These are phyloP conservation scores for Triangularia setosa DNA, from an alignment of 2,329 filamentous ascomycete genomes.

Conservation along the genomic window DNA sequence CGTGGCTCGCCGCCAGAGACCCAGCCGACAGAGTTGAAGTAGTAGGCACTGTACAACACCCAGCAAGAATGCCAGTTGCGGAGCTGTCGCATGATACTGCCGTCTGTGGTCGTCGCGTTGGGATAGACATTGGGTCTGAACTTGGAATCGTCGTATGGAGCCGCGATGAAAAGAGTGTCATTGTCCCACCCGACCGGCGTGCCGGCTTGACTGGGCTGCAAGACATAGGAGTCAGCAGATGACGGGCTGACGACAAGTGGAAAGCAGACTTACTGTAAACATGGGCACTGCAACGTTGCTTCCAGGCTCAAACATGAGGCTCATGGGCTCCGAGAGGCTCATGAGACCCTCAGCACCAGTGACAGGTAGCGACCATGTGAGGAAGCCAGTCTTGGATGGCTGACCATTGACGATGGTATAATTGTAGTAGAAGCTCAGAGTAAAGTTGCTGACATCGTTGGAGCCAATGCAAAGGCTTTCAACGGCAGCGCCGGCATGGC, in stretches of 20 bases:
- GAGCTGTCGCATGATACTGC: not conserved
- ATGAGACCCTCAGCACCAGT: not conserved
- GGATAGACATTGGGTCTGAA: constrained; percentile 11
- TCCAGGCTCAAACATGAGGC: constrained; percentile 6
- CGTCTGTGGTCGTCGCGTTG: not conserved
- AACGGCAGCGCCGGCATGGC: not conserved
- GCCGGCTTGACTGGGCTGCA: not conserved
- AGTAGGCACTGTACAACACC: constrained; percentile 14
- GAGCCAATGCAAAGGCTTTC: not conserved
- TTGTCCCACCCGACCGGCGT: constrained; percentile 12
- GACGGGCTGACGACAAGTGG: not conserved
- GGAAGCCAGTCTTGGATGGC: constrained; percentile 2
- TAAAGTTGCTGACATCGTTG: not conserved
- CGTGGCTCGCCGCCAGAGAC: constrained; percentile 14
- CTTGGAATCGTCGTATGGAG: constrained; percentile 13
- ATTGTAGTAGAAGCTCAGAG: constrained; percentile 5
- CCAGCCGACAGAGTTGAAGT: constrained; percentile 18
- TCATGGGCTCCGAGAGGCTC: constrained; percentile 8
- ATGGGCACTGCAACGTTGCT: constrained; percentile 15
- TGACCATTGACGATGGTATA: constrained; percentile 1
- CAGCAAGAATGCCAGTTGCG: constrained; percentile 18
- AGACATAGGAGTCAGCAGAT: constrained; percentile 1
- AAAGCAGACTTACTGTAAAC: constrained; percentile 11
- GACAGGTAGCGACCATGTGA: constrained; percentile 4
- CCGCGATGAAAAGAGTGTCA: constrained; percentile 10